A percentile compares a stretch with the other conserved stretches of the same genome.
Conservation (phyloP, 2,329 filamentous ascomycete genomes). For the Pseudocercospora macadamiae region DNA sequence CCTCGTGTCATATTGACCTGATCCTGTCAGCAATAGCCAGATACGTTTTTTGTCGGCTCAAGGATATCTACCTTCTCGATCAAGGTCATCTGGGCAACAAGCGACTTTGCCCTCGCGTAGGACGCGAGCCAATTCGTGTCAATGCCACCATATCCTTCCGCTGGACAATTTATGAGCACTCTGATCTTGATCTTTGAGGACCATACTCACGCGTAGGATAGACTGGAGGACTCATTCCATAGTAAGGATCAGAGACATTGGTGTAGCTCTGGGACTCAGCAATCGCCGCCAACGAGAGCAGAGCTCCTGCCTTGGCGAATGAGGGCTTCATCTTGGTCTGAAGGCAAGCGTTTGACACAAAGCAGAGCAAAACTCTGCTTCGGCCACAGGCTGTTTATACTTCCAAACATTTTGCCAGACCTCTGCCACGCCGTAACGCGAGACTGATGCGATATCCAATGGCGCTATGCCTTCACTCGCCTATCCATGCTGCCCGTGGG, state of each 20-base stretch:
- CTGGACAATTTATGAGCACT: constrained; percentile 12
- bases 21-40: too few species aligned
- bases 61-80: constrained; percentile 43
- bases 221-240: constrained; percentile 31
- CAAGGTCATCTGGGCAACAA: constrained; percentile 40
- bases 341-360: not conserved
- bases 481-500: constrained; percentile 5
- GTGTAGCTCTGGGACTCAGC: constrained; percentile 20
- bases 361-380: not conserved
- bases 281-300: constrained; percentile 20
- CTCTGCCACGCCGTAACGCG: not conserved
- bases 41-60: too few species aligned
- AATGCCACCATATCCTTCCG: constrained; percentile 29
- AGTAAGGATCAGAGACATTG: constrained; percentile 25
- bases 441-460: not conserved
- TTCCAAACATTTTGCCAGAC: constrained; percentile 3
- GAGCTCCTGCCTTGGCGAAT: constrained; percentile 14
- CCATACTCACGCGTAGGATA: constrained; percentile 34
- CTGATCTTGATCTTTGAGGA: not conserved
- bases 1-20: constrained; percentile 40
- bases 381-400: not conserved
- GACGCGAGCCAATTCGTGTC: constrained; percentile 34
- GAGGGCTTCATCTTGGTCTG: constrained; percentile 21
- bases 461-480: not conserved
- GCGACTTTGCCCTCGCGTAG: constrained; percentile 35